Evolutionary conservation across 108 stramenopile species (phyloP), one percentile per base, ranked within the genome.

Genomic region (Nitzschia sp.): DNA sequence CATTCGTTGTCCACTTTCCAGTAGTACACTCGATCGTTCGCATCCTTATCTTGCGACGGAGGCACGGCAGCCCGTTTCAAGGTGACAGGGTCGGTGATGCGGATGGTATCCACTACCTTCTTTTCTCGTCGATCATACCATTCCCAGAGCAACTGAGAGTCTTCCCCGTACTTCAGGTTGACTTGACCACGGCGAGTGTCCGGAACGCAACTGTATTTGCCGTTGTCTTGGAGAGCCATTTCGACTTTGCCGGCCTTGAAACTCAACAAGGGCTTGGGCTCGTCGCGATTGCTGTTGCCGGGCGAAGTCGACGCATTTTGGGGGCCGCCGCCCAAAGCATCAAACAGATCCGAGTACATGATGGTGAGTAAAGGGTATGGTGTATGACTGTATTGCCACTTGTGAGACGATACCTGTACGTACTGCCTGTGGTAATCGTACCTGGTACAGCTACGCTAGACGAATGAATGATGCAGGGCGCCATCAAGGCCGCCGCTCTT

Each of bases 201-300:
- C 19, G 91, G 86, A 29, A 68, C 66, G 47, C 81, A 78, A 38
- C 67, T 64, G 54, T 85, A 92, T 28, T 87, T 85, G 2, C 85
- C 85, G 35, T 71, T 68, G 73, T 88, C 79, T 58, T 68, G 62
- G 15, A 82, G 63, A 26, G 69, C 63, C 70, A 85, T 62, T 26
- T 77, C 77, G 77, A 93, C 81, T 53, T 83, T 88, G 28, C 91
- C 91, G 29, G 88, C 86, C 63, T 88, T 86, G 82, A 89, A 85
- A 36, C 77, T 66, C 8, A 86, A 47, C 53, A 92, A 64, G n/a
- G 85, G 74, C 28, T 59, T 56, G 41, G 58, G 66, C 32, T 74
- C 66, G 19, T 76, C 63, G 53, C 53, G 65, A 23, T 53, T 47
- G 45, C 31, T 28, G 22, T 30, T 64, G 23, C 53, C 50, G 6